Evolutionary conservation across 352 stramenopile species (phyloP), one percentile per base, ranked within the genome.

Genomic region (Phytophthora boehmeriae): DNA sequence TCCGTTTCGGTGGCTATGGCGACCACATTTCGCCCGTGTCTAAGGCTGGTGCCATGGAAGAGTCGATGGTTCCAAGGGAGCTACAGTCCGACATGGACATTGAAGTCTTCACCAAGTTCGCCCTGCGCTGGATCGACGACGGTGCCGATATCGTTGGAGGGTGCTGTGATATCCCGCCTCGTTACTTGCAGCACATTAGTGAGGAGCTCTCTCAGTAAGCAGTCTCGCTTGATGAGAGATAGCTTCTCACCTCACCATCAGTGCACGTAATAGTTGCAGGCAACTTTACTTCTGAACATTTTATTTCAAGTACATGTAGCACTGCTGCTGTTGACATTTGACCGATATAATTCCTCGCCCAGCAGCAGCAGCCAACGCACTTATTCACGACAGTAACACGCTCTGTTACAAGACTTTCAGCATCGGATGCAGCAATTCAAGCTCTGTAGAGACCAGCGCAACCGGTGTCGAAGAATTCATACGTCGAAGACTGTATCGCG

Each of bases 121-220:
- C 86, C 4, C 54, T 71, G 55, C 66, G 75, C 46, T 97, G 90
- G 89, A 75, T 95, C 38, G 48, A 85, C 28, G 73, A 78, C 9
- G 79, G 83, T 23, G 78, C 89, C 9, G 76, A 81, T 54, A 73
- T 98, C 17, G 79, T 98, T 32, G 93, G 92, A 28, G 89, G 92
- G 14, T 98, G 93, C 72, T 98, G 93, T 63, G 89, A 76, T 25
- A 90, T 98, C 23, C 75, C 88, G 5, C 88, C 92, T 0, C 75
- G 78, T 35, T 90, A 98, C 62, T 86, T 98, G 55, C 61, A 66
- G 32, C 55, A 71, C 20, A 65, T 95, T 36, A 56, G 59, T 14
- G 60, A 74, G 39, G 45, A 54, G 8, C 32, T 68, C 4, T 28
- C 59, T 23, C 28, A 41, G 47, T 58, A 68, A 25, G 6, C 5